Percentiles rank a stretch among this genome's conserved stretches.
phyloP scores from a whole-genome alignment of 2,329 filamentous ascomycete species.

The Purpureocillium lavendulum region DNA sequence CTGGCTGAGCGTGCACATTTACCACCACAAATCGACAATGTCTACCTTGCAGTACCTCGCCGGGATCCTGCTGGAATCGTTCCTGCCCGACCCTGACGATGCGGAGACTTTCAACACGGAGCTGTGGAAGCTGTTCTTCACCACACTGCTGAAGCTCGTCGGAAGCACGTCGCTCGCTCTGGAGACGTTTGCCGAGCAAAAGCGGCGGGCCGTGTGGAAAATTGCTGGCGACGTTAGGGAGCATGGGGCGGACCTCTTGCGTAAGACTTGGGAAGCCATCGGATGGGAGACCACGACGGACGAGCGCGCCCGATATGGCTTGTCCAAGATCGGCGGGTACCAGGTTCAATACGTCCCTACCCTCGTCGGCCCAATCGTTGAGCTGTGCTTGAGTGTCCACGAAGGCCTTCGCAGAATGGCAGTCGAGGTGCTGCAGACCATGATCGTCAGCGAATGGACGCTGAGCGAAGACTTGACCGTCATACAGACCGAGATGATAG shows the following conservation, averaged over 20 bases:
- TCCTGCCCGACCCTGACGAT: conserved; percentile 82
- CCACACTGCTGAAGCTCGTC: conserved; percentile 78
- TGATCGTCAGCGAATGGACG: conserved; percentile 98
- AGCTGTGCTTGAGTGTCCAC: conserved; percentile 90
- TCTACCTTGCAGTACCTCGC: conserved; percentile 76
- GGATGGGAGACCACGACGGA: conserved; percentile 88
- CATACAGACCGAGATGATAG: conserved; percentile 94
- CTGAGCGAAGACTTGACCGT: conserved; percentile 85
- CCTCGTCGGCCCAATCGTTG: conserved; percentile 83
- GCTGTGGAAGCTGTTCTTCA: conserved; percentile 90
- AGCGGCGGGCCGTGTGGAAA: conserved; percentile 94
- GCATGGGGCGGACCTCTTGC: conserved; percentile 77
- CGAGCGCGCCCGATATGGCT: conserved; percentile 66
- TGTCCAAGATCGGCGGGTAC: conserved; percentile 85
- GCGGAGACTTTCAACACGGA: conserved; percentile 89
- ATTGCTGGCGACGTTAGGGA: conserved; percentile 95
- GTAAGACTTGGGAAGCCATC: conserved; percentile 86
- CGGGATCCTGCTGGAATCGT: conserved; percentile 69
- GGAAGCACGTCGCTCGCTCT: conserved; percentile 82
- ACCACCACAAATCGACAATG: conserved; percentile 86
- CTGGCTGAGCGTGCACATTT: conserved; percentile 92
- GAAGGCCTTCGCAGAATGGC: conserved; percentile 84
- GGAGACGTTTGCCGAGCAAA: conserved; percentile 95
- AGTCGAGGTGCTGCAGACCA: conserved; percentile 88
- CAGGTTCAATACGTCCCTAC: conserved; percentile 97